Base-by-base conservation (phyloP, 225 moss, liverwort and hornwort genomes). In the Lunularia cruciata region DNA sequence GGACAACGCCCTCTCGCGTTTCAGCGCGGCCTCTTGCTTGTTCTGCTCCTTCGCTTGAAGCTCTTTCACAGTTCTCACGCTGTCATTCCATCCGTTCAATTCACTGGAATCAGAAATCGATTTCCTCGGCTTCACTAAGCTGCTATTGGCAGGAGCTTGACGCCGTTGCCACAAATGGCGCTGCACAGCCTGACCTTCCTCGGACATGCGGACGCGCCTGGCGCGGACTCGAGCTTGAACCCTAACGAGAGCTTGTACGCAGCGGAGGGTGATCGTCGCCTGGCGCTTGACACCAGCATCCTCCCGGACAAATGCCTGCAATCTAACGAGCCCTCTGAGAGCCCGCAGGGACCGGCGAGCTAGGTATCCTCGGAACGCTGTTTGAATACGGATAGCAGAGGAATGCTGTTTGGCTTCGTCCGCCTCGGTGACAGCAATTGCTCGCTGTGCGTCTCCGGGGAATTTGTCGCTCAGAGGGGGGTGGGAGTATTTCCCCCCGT, bases 331-430 rank as follows among this genome's bases (percentile, higher is more conserved):
- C 12, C 84, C 84, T 65, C 80, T 68, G 14, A 84, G 72, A 23
- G 84, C 84, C 59, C 84, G 73, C 15, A 84, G 72, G 0, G 84
- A 80, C 33, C 84, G 66, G 49, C 84, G 74, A 75, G 84, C 98
- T 91, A 98, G 64, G 65, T 93, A 98, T 57, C 98, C 98, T 26
- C 98, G 98, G 70, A 98, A 91, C 3, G 93, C 89, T 23, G 98
- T 98, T 75, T 98, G 98, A 18, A 98, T 98, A 59, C 88, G 79
- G 59, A 86, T 89, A 14, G 98, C 91, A 2, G 91, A 93, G 93
- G 93, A 93, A 56, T 98, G 93, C 75, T 93, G 91, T 65, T 72
- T 57, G 1, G 78, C 72, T 46, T 83, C 72, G 46, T 60, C 73
- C 18, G 56, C 68, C 75, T 28, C 62, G 47, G 23, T 58, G 72